Evolutionary conservation across 176 grass and related monocot genomes (phyloP), one percentile per base, ranked within the genome.

Genomic region (Oryza glaberrima): DNA sequence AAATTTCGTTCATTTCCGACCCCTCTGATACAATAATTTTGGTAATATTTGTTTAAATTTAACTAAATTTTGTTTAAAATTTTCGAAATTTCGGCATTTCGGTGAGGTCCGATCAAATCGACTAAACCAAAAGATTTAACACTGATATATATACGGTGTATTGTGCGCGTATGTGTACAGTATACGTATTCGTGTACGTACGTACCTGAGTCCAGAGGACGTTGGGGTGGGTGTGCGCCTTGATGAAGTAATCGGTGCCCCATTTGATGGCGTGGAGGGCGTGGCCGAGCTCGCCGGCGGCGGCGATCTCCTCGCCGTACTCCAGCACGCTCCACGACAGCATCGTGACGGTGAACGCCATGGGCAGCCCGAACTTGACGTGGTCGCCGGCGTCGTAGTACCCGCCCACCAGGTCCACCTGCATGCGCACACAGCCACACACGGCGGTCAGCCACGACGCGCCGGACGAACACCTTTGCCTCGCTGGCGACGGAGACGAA

Each of bases 301-400:
- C 67, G 19, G 77, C 0, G 9, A 97, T 68, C 73, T 76, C 86
- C 16, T 13, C 80, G 63, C 91, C 81, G 84, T 98, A 94, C 41
- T 95, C 93, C 13, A 95, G 2, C 11, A 95, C 77, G 60, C 89
- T 65, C 94, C 94, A 94, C 11, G 94, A 88, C 7, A 97, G 91
- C 67, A 97, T 87, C 0, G 94, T 97, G 1, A 97, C 74, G 4
- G 94, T 97, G 87, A 97, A 97, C 26, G 94, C 94, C 94, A 97
- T 97, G 11, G 94, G 94, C 5, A 97, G 94, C n/a, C 94, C 94
- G 81, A 97, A 97, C 81, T 94, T 97, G 4, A 97, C 89, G 86
- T 97, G 89, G 91, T 97, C 94, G n/a, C 94, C 94, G 80, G 94
- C 94, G 85, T 97, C 94, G 82, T 97, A 97, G 84, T 97, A 97